Evolutionary conservation across 805 yeast genomes (phyloP).

Genomic region (Saccharomycopsis capsularis): DNA sequence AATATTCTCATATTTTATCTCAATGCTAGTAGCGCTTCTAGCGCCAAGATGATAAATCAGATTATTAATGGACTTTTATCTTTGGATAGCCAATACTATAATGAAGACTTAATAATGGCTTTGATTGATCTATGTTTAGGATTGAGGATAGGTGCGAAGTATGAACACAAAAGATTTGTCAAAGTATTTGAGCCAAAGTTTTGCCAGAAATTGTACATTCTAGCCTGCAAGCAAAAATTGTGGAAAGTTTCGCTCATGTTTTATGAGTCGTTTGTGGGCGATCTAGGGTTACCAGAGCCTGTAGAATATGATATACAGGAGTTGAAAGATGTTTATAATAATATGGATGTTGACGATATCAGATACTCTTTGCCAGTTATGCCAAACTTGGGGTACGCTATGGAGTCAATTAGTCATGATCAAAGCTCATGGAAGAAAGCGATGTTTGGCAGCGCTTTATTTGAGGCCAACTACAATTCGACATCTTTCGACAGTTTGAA

Average conservation of each 20-base stretch:
- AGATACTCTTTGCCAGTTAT: conserved; percentile 57
- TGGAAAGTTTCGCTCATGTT: conserved; percentile 41
- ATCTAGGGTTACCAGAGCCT: conserved; percentile 19
- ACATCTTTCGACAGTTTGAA: too few species aligned
- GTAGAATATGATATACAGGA: background rate
- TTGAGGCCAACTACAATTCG: conserved; percentile 39
- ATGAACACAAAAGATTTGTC: conserved; percentile 25
- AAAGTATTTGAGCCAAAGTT: conserved; percentile 30
- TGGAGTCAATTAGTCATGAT: conserved; percentile 33
- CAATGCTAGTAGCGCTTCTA: background rate
- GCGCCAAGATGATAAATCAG: conserved; percentile 22
- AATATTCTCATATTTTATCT: conserved; percentile 17
- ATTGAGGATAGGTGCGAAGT: conserved; percentile 36
- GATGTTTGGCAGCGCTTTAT: conserved; percentile 48
- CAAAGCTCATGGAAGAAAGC: conserved; percentile 36
- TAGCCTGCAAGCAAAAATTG: conserved; percentile 31
- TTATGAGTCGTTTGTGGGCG: conserved; percentile 36
- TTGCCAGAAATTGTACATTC: conserved; percentile 25
- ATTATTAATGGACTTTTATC: conserved; percentile 22
- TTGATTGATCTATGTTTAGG: conserved; percentile 30
- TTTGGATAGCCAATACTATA: conserved; percentile 11
- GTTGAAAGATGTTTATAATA: conserved; percentile 35
- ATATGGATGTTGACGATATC: conserved; percentile 57
- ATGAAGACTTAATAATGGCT: conserved; percentile 22
- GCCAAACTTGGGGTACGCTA: conserved; percentile 46